Conservation (phyloP, 1,139 yeast genomes). For the Trichomonascaceae sp. region DNA sequence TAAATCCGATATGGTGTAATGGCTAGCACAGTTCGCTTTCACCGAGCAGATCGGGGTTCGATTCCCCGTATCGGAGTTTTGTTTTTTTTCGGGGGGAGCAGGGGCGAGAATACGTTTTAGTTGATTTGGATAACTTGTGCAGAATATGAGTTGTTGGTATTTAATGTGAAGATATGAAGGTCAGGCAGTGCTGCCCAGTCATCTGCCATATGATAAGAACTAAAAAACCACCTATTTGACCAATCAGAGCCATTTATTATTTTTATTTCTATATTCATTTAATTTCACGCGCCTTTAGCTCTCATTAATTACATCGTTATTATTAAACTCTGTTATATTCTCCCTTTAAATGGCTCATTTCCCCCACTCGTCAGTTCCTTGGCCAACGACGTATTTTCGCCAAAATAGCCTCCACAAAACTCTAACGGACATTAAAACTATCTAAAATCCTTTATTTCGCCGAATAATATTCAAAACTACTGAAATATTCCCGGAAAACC, state of each 20-base stretch:
- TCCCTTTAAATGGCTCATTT: background rate
- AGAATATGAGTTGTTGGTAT: too few species aligned
- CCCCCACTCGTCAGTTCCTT: background rate
- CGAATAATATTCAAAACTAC: background rate
- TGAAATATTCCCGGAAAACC: background rate
- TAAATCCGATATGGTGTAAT: constrained; percentile 68
- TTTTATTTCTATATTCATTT: too few species aligned
- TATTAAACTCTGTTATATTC: too few species aligned
- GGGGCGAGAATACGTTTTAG: too few species aligned
- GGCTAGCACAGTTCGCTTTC: constrained; percentile 82
- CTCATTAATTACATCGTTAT: too few species aligned
- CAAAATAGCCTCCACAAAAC: background rate
- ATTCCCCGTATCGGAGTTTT: constrained; percentile 68
- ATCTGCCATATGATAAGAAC: too few species aligned
- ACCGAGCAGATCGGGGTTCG: constrained; percentile 81
- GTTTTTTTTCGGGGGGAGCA: background rate
- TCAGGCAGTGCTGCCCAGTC: too few species aligned
- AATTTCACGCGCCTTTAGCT: too few species aligned
- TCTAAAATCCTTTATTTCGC: background rate
- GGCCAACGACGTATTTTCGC: background rate
- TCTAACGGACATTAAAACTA: background rate
- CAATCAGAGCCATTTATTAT: too few species aligned
- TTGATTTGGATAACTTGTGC: too few species aligned
- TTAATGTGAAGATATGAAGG: too few species aligned
- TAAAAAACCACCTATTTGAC: too few species aligned